Percentiles rank a stretch among this genome's conserved stretches.
Conservation (phyloP, 768 basidiomycete species). For the Naganishia kalamii region DNA sequence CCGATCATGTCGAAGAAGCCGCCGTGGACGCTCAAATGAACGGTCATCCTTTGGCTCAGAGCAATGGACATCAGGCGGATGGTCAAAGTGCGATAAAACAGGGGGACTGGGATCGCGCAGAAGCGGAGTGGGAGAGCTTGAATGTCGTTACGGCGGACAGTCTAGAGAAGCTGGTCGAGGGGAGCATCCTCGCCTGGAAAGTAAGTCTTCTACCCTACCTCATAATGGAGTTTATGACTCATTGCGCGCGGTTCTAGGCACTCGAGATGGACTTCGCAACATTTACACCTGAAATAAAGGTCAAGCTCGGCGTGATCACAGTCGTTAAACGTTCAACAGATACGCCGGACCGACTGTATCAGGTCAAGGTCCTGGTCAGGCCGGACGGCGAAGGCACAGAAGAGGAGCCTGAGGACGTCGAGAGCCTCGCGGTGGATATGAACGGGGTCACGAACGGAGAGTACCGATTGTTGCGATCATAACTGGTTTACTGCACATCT, state of each 20-base stretch:
- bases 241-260: background rate
- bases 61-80: background rate
- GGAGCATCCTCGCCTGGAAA: slow-evolving; percentile 15
- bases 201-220: background rate
- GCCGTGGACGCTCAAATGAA: background rate
- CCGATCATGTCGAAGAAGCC: background rate
- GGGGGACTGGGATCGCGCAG: background rate
- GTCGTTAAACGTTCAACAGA: slow-evolving; percentile 9
- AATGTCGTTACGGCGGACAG: background rate
- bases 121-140: background rate
- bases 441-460: background rate
- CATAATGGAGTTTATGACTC: background rate
- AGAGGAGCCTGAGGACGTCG: background rate
- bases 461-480: background rate
- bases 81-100: background rate
- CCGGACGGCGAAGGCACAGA: background rate
- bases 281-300: slow-evolving; percentile 15
- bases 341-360: slow-evolving; percentile 2
- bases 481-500: background rate
- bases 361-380: background rate
- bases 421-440: background rate
- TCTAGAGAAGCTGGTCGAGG: background rate
- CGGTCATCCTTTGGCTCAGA: background rate
- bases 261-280: slow-evolving; percentile 18
- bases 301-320: background rate